phyloP scores from a whole-genome alignment of 805 yeast species.

The Blastobotrys parvus region DNA sequence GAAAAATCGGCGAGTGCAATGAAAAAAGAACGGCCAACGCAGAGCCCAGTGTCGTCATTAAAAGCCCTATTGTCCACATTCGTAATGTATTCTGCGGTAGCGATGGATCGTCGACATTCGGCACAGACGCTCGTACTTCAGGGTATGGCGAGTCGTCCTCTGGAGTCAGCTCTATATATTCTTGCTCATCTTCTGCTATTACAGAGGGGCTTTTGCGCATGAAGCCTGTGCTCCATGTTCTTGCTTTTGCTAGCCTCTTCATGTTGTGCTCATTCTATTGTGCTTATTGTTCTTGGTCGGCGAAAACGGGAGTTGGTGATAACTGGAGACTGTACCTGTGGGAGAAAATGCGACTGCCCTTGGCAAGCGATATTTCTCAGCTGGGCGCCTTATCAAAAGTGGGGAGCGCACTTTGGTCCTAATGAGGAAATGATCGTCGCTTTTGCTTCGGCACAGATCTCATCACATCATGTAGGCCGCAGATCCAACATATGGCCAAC shows the following conservation, averaged over 20 bases:
- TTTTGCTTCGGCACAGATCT: too few relatives aligned
- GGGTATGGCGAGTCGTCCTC: slow-evolving; percentile 47
- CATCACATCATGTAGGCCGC: too few relatives aligned
- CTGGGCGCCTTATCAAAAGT: too few relatives aligned
- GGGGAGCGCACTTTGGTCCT: too few relatives aligned
- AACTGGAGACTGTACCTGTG: not conserved
- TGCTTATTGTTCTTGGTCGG: not conserved
- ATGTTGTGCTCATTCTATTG: too few relatives aligned
- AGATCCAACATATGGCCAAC: too few relatives aligned
- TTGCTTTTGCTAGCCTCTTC: slow-evolving; percentile 2
- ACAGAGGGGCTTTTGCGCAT: not conserved
- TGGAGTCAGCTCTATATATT: slow-evolving; percentile 15
- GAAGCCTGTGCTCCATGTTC: not conserved
- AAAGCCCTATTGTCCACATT: slow-evolving; percentile 44
- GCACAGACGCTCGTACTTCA: slow-evolving; percentile 59
- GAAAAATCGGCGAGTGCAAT: slow-evolving; percentile 47
- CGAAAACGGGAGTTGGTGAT: not conserved
- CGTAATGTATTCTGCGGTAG: slow-evolving; percentile 46
- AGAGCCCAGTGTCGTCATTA: slow-evolving; percentile 50
- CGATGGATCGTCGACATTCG: slow-evolving; percentile 44
- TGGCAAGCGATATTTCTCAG: too few relatives aligned
- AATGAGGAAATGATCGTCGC: not conserved
- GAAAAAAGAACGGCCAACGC: slow-evolving; percentile 53
- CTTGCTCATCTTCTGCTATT: slow-evolving; percentile 4
- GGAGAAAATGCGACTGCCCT: too few relatives aligned